phyloP scores from a whole-genome alignment of 305 asterid genomes.

The Fraxinus sp. region DNA sequence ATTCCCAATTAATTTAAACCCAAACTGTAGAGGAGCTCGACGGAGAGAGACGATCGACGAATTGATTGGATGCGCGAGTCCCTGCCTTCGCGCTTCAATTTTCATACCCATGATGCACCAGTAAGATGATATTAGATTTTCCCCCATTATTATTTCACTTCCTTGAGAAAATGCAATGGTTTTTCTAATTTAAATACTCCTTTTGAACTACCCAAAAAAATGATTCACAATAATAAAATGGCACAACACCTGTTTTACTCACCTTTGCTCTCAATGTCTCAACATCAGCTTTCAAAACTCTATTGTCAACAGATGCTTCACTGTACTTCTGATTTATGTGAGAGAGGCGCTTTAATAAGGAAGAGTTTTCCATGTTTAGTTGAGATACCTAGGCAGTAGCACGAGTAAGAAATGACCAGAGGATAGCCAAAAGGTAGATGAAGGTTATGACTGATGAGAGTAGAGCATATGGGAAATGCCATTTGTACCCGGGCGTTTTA shows the following conservation, averaged over 20 bases:
- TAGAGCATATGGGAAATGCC: conserved; percentile 22
- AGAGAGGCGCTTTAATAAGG: conserved; percentile 81
- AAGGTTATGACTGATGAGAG: neutral
- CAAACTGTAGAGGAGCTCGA: too few relatives aligned
- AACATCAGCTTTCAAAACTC: conserved; percentile 92
- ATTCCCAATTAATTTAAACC: too few relatives aligned
- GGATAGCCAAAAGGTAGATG: conserved; percentile 17
- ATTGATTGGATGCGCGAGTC: too few relatives aligned
- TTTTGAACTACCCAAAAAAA: neutral
- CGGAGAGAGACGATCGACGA: too few relatives aligned
- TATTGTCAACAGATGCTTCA: conserved; percentile 91
- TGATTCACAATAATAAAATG: neutral
- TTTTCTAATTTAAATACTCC: neutral
- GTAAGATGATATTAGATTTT: neutral
- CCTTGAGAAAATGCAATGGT: neutral
- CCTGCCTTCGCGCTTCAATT: neutral
- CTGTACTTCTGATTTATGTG: conserved; percentile 86
- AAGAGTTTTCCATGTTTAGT: conserved; percentile 77
- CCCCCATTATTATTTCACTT: neutral
- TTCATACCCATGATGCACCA: neutral
- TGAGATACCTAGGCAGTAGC: conserved; percentile 65
- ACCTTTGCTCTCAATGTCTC: conserved; percentile 97
- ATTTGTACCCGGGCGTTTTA: too few relatives aligned
- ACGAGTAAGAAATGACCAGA: conserved; percentile 17
- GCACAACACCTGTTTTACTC: neutral